phyloP scores from a whole-genome alignment of 108 stramenopile species.

The Stephanodiscus triporus region DNA sequence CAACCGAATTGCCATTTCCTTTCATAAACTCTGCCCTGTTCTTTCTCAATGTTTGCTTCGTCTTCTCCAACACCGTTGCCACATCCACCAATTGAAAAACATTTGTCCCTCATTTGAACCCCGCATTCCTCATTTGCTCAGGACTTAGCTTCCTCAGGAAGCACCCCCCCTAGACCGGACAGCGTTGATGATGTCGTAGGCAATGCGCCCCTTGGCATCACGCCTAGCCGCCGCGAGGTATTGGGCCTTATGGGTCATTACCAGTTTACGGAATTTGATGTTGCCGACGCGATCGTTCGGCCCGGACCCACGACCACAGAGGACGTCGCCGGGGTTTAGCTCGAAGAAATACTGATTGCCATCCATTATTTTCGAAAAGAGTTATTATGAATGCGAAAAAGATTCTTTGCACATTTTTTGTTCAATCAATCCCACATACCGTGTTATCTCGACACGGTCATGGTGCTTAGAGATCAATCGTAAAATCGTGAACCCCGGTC shows the following conservation, averaged over 20 bases:
- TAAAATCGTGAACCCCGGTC: no score
- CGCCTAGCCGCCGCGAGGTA: constrained; percentile 47
- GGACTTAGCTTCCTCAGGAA: constrained; percentile 50
- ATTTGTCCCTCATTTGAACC: constrained; percentile 17
- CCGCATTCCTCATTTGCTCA: constrained; percentile 26
- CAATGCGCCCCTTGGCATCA: constrained; percentile 48
- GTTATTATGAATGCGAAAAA: no score
- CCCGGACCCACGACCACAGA: no score
- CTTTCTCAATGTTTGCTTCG: constrained; percentile 59
- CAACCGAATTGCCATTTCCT: neutral
- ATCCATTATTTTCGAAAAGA: no score
- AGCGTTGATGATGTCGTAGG: constrained; percentile 30
- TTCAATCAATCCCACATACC: no score
- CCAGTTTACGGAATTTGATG: constrained; percentile 33
- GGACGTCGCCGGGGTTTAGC: no score
- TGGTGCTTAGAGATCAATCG: no score
- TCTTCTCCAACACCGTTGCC: constrained; percentile 53
- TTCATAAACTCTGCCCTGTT: constrained; percentile 40
- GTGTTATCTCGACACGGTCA: no score
- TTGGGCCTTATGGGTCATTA: constrained; percentile 32
- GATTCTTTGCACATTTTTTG: no score
- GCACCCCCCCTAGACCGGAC: constrained; percentile 43
- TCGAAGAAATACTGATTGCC: constrained; percentile 25
- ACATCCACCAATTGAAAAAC: constrained; percentile 52
- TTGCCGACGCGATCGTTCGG: constrained; percentile 47